Evolutionary conservation across 139 green algal genomes (phyloP).

Genomic region (Mychonastes homosphaera): DNA sequence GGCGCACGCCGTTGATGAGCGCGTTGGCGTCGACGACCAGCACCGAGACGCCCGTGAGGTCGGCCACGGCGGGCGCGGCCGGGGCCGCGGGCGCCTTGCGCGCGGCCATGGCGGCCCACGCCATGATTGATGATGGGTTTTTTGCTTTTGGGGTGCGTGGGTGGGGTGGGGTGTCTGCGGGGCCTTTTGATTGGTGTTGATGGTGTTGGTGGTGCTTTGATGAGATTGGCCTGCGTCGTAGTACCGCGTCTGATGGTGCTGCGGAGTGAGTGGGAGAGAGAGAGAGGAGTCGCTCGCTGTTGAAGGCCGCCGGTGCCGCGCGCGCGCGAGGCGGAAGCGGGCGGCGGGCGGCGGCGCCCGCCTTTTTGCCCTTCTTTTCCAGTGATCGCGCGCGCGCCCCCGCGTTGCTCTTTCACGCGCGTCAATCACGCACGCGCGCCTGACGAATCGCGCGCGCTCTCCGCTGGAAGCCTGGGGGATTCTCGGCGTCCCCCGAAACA

Average conservation of each 20-base stretch:
- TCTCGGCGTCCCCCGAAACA: conserved; percentile 7
- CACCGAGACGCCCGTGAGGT: background rate
- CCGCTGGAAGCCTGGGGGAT: background rate
- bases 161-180: background rate
- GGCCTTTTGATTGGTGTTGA: background rate
- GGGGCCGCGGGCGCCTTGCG: conserved; percentile 8
- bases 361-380: too few species aligned
- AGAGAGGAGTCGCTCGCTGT: too few species aligned
- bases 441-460: background rate
- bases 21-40: conserved; percentile 79
- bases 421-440: background rate
- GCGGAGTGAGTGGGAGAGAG: too few species aligned
- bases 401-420: background rate
- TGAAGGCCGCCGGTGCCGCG: too few species aligned
- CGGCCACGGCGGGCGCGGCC: background rate
- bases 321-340: too few species aligned
- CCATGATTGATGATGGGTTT: too few species aligned
- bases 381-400: too few species aligned
- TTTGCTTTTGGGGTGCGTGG: too few species aligned
- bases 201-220: background rate
- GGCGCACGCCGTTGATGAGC: conserved; percentile 58
- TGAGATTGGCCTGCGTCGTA: background rate
- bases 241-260: too few species aligned
- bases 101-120: conserved; percentile 17
- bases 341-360: too few species aligned